Evolutionary conservation across 352 stramenopile genomes (phyloP).

Genomic region (Pythium aristosporum): DNA sequence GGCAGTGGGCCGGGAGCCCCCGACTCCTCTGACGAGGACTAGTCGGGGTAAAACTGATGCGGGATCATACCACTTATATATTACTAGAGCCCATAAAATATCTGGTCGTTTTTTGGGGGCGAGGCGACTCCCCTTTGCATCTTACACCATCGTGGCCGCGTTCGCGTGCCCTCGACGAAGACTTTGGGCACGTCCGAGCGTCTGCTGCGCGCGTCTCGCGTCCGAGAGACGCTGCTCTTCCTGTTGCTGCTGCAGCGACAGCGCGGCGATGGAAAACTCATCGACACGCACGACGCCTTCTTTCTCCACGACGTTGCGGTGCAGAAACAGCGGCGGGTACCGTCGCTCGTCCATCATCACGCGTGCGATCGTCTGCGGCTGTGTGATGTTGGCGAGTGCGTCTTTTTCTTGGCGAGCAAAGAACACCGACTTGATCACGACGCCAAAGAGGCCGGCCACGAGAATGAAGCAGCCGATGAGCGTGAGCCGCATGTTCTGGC

Average conservation of each 20-base stretch:
- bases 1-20: background rate
- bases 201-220: no score
- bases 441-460: background rate
- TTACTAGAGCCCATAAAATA: no score
- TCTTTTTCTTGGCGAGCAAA: background rate
- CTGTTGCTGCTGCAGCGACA: slow-evolving; percentile 8
- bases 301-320: background rate
- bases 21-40: background rate
- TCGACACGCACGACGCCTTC: background rate
- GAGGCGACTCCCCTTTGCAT: no score
- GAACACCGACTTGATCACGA: background rate
- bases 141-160: no score
- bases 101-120: no score
- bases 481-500: slow-evolving; percentile 1
- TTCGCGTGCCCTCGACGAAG: no score
- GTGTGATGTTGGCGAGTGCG: background rate
- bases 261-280: background rate
- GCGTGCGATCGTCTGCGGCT: slow-evolving; percentile 7
- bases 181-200: no score
- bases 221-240: no score
- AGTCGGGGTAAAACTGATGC: no score
- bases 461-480: background rate
- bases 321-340: slow-evolving; percentile 6
- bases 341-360: slow-evolving; percentile 8
- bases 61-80: no score